Evolutionary conservation across 73 alveolate genomes (phyloP), one percentile per base, ranked within the genome.

Genomic region (Tetrahymena borealis): DNA sequence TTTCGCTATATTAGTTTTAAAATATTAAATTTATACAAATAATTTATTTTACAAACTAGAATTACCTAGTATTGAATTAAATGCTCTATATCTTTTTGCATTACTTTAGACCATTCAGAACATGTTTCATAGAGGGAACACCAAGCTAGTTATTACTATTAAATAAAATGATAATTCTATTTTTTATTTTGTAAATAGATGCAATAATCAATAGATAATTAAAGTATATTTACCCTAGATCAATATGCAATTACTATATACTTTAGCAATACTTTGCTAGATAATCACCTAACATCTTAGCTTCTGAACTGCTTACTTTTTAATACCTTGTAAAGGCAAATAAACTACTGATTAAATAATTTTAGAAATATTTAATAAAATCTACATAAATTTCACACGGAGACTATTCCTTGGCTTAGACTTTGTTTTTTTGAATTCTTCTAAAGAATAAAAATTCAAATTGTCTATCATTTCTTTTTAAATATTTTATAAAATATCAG

Each of bases 61-160:
- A 60, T 24, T 60, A 60, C 85, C 85, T 60, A 2, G 38, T 60
- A 28, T 60, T 60, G 28, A 60, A 60, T 32, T 60, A 60, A 60
- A 60, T 24, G 9, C 28, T 15, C 31, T 60, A 24, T 4, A 60
- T 32, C 28, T 60, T 60, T 9, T 60, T 60, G 85, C 85, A 60
- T 60, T 60, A n/a, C 28, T 60, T 60, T 24, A 60, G 85, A 60
- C 85, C 85, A 60, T 60, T 60, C 28, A 60, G 28, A n/a, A 60
- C 85, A 60, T 60, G 85, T n/a, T 60, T 60, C 85, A 60, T 60
- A 60, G 85, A 60, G n/a, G 85, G 85, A 20, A 60, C 85, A n/a
- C 85, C 85, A 18, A 60, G 35, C 13, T 60, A 60, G 13, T 60
- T 60, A 28, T 60, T 60, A 10, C 85, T 60, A 20, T n/a, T n/a